These are phyloP conservation scores for Clavispora vitiphila DNA, from an alignment of 805 yeast genomes.

Conservation along the genomic window DNA sequence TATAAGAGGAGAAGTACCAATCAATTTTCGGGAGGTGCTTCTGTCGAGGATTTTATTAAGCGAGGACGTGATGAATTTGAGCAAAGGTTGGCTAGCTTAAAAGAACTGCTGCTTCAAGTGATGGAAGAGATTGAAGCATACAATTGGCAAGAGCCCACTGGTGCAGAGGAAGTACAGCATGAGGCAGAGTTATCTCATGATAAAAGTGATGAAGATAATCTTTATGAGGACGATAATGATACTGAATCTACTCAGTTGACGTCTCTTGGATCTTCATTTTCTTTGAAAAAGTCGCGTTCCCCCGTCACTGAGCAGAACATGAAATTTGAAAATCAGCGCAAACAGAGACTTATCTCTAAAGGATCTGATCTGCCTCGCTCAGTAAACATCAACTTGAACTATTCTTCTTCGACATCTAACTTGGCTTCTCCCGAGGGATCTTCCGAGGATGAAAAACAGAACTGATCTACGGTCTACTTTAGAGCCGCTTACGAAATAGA, in stretches of 20 bases:
- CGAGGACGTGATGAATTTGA: constrained; percentile 45
- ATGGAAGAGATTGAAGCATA: constrained; percentile 8
- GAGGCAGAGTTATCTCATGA: background rate
- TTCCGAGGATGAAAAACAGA: constrained; percentile 5
- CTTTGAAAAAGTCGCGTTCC: constrained; percentile 12
- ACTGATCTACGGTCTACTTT: no score
- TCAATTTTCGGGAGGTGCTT: constrained; percentile 11
- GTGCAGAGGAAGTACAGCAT: constrained; percentile 14
- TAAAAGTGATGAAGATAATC: constrained; percentile 6
- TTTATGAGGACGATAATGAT: constrained; percentile 7
- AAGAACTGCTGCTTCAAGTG: constrained; percentile 16
- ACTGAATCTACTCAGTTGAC: background rate
- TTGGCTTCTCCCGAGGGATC: constrained; percentile 15
- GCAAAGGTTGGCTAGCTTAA: constrained; percentile 38
- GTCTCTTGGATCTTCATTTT: background rate
- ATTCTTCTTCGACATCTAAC: constrained; percentile 15
- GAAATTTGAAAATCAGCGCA: constrained; percentile 15
- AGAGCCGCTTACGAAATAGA: background rate
- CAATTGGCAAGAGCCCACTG: constrained; percentile 11
- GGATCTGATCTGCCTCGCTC: constrained; percentile 14
- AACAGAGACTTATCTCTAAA: constrained; percentile 16
- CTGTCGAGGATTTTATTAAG: constrained; percentile 21
- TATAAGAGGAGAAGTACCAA: constrained; percentile 55
- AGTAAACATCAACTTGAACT: constrained; percentile 13
- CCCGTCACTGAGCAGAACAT: constrained; percentile 12